Base-by-base conservation (phyloP, 345 rosid genomes). In the Melastoma malabathricum region DNA sequence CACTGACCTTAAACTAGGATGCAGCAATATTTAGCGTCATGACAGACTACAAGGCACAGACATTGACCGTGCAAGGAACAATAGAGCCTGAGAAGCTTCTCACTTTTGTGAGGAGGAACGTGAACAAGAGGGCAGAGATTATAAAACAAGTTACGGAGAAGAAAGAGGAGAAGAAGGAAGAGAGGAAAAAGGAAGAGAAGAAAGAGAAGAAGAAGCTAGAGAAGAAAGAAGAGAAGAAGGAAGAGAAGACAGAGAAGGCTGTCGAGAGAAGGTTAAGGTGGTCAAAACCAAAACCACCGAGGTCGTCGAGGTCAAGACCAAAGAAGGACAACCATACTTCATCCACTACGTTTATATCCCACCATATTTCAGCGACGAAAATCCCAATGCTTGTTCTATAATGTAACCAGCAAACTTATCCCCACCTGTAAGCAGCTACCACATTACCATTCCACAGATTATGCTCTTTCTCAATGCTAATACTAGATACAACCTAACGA, bases 281-380 rank as follows among this genome's bases (percentile, higher is more conserved):
- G 69, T 44, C 51, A 64, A 53, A 2, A 73, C 41, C 41, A 34
- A 34, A 34, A 34, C 41, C 41, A 34, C 41, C 12, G 41, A 55
- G 22, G 29, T 61, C 45, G 79, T 65, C 38, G 82, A 74, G 64
- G 76, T 50, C 5, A 74, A 66, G 55, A 67, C 59, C 43, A 78
- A 56, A 54, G 87, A 82, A 54, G 63, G 63, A 22, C 55, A 57
- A 59, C 92, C 97, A 5, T 89, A 84, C 59, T 77, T 89, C 46
- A 51, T 89, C 52, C 95, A 82, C 57, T 80, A 80, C 45, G 85
- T 77, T 46, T 80, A 89, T 14, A 84, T 92, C 63, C 92, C 97
- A 29, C 95, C 80, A 47, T 56, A 73, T 56, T 89, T 89, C 52
- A 89, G 97, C 58, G 95, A 89, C 64, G 92, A 89, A 66, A 89